A percentile compares a stretch with the other conserved stretches of the same genome.
Evolutionary conservation across 345 rosid species (phyloP).

Genomic region (Leavenworthia alabamica): DNA sequence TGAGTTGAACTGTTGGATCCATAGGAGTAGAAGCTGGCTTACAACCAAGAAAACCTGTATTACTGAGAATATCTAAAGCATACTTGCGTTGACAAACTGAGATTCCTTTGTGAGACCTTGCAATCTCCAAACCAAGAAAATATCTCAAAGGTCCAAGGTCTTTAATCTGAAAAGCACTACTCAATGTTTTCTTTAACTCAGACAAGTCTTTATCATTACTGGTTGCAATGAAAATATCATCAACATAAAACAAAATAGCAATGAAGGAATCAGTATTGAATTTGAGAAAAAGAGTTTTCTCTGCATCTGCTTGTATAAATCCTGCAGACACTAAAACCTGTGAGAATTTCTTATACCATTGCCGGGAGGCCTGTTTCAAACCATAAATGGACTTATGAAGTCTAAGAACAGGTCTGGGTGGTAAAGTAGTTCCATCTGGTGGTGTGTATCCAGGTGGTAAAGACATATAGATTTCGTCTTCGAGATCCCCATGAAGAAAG

Average conservation of each 20-base stretch:
- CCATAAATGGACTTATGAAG: background rate
- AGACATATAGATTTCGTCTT: background rate
- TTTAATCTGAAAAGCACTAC: background rate
- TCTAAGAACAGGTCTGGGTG: background rate
- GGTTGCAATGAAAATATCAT: background rate
- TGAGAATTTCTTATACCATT: background rate
- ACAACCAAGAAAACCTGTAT: background rate
- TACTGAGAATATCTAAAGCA: background rate
- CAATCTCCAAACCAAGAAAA: background rate
- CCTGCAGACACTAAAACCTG: accelerated
- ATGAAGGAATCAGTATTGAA: background rate
- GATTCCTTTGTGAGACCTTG: background rate
- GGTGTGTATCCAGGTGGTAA: background rate
- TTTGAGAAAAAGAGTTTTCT: background rate
- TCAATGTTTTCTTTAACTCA: background rate
- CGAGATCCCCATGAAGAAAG: background rate
- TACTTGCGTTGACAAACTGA: background rate
- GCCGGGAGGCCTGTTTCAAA: background rate
- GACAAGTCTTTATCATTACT: background rate
- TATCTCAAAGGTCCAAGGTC: background rate
- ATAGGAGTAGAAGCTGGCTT: background rate
- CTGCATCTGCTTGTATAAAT: background rate
- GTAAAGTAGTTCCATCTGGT: background rate
- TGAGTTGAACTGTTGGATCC: background rate
- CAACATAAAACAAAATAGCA: background rate